Evolutionary conservation across 1,284 basidiomycete species (phyloP), one percentile per base, ranked within the genome.

Genomic region (Ceratobasidium sp.): DNA sequence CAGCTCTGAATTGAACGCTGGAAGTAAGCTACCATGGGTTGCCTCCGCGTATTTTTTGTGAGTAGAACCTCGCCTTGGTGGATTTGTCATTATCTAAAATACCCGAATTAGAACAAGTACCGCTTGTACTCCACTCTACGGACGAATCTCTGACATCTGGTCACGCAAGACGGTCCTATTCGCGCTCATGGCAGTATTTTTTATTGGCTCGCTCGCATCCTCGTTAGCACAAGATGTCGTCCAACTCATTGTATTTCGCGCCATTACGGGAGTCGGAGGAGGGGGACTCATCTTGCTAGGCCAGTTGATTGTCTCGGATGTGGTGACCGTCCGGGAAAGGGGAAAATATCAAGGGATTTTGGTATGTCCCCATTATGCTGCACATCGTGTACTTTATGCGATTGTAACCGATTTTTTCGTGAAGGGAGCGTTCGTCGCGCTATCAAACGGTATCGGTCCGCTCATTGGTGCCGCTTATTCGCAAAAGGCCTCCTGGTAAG

Each of bases 221-320:
- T 79, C 78, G 0, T 31, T 80, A 19, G 76, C 79, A 0, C 78
- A 83, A 76, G 81, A 79, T 0, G 84, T 87, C 81, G 81, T 83
- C 5, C 84, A 86, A 76, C 81, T 87, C 50, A 86, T 87, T 78
- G 80, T 85, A 15, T 86, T 86, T 67, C 82, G 86, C 9, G 81
- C 80, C 0, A 33, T 84, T n/a, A 76, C 81, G 19, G 83, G 83
- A 8, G 75, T 79, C 0, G 81, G 81, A 33, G 82, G 82, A 9
- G 82, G 81, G 4, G 82, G 82, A 0, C 74, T 83, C 5, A 74
- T 80, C 4, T 80, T 81, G 0, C 75, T 82, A 14, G 79, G 79
- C 59, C 79, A 81, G 78, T 79, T 80, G 65, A 76, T 80, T 63
- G 76, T 81, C 1, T 78, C 76, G 29, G 81, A 81, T 71, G 77